phyloP scores from a whole-genome alignment of 495 filamentous ascomycete species.

The Penicillium silybi region DNA sequence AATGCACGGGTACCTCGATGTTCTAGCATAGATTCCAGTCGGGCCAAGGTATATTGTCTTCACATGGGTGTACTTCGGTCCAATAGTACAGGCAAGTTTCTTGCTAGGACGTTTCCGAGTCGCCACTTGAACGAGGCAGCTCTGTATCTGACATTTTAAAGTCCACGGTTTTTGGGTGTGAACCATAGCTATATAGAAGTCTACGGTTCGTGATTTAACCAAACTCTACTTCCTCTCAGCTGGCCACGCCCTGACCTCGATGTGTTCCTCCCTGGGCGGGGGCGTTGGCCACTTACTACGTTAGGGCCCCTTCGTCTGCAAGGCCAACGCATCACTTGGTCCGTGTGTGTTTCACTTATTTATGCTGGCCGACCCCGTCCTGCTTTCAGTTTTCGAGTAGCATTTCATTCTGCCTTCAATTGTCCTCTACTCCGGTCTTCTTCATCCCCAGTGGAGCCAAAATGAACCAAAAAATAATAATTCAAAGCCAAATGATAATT shows the following conservation, averaged over 20 bases:
- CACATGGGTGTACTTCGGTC: not conserved
- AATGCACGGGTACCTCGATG: too few species aligned
- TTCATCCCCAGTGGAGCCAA: not conserved
- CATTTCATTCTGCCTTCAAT: not conserved
- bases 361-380: conserved; percentile 1
- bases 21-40: too few species aligned
- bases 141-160: not conserved
- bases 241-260: not conserved
- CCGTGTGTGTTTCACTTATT: conserved; percentile 17
- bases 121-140: not conserved
- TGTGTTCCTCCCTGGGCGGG: conserved; percentile 8
- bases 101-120: not conserved
- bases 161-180: not conserved
- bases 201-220: not conserved
- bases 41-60: too few species aligned
- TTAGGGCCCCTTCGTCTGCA: conserved; percentile 15
- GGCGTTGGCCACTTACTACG: conserved; percentile 3
- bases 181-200: too few species aligned
- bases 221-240: not conserved
- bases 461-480: not conserved
- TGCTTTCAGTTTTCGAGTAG: not conserved
- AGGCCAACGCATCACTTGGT: conserved; percentile 24
- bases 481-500: conserved; percentile 1
- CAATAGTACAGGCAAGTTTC: not conserved
- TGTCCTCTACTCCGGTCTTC: not conserved